Evolutionary conservation across 768 basidiomycete species (phyloP), one percentile per base, ranked within the genome.

Genomic region (Leccinum ochraceum): DNA sequence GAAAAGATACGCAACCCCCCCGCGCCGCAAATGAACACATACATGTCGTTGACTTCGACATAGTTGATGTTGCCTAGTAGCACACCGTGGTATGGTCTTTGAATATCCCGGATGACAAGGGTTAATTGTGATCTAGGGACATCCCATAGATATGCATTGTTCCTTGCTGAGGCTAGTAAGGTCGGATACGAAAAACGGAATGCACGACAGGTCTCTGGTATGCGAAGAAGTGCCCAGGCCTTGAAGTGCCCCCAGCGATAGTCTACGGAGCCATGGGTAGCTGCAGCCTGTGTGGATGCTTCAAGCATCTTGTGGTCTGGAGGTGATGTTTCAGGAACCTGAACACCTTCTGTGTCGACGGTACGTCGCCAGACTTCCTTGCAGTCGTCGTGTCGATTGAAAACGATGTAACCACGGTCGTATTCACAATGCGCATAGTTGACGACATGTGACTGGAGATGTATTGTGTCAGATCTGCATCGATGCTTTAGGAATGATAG

Each of bases 341-440:
- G 60, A 46, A 66, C 63, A 8, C 57, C 60, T 13, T 72, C 65
- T 28, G 79, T 73, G 39, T 78, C 75, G 4, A 75, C 64, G 6
- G 77, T 66, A 28, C 67, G 79, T 30, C 87, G 77, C 92, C 91
- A 94, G 14, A 92, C 83, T 69, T 94, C 92, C 63, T 87, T 87
- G 62, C 74, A 67, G 9, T 80, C 79, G 30, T 78, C 80, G 22
- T 69, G 50, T 32, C 87, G 82, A 66, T 92, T 87, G 69, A 91
- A 89, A 52, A 92, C 75, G 52, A 92, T 75, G 67, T 83, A 91
- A 9, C 92, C 91, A 30, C 81, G 74, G 14, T 78, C 84, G 63
- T 91, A 94, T 71, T 93, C 92, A 64, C 84, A 82, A 66, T 92
- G 90, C 0, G 90, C 89, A 52, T 78, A 81, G 14, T 30, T 54